A percentile compares a stretch with the other conserved stretches of the same genome.
These are phyloP conservation scores for Entomortierella parvispora DNA, from an alignment of 192 early-diverging fungal species.

Conservation along the genomic window DNA sequence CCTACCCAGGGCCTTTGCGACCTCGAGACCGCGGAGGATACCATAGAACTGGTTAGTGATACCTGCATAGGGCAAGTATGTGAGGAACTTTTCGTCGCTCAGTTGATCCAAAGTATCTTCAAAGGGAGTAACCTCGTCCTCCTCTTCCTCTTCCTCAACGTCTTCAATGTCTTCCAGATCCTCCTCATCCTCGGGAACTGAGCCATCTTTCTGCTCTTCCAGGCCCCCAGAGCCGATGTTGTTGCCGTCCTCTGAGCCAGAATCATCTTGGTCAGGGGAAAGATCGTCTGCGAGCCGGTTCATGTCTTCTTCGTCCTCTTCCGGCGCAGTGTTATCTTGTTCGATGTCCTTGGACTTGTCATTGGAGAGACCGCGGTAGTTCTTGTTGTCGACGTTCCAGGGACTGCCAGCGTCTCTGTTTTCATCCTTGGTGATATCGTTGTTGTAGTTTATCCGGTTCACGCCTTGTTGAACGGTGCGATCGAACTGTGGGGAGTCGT, in stretches of 20 bases:
- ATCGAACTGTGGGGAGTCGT: neutral
- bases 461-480: neutral
- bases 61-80: conserved; percentile 48
- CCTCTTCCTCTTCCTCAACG: neutral
- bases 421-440: neutral
- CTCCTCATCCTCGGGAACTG: neutral
- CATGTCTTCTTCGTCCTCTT: conserved; percentile 10
- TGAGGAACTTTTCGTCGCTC: conserved; percentile 21
- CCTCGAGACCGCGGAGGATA: conserved; percentile 48
- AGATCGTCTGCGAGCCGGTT: no score
- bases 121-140: conserved; percentile 20
- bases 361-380: neutral
- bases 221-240: neutral
- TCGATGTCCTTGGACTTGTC: neutral
- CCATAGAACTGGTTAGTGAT: conserved; percentile 54
- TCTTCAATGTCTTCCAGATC: neutral
- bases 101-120: conserved; percentile 24
- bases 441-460: neutral
- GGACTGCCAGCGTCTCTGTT: conserved; percentile 25
- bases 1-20: conserved; percentile 36
- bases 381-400: conserved; percentile 17
- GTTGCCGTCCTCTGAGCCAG: no score
- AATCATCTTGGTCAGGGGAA: neutral
- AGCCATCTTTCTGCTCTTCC: neutral
- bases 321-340: neutral